Evolutionary conservation across 2,329 filamentous ascomycete species (phyloP), one percentile per base, ranked within the genome.

Genomic region (Colletotrichum liriopes): DNA sequence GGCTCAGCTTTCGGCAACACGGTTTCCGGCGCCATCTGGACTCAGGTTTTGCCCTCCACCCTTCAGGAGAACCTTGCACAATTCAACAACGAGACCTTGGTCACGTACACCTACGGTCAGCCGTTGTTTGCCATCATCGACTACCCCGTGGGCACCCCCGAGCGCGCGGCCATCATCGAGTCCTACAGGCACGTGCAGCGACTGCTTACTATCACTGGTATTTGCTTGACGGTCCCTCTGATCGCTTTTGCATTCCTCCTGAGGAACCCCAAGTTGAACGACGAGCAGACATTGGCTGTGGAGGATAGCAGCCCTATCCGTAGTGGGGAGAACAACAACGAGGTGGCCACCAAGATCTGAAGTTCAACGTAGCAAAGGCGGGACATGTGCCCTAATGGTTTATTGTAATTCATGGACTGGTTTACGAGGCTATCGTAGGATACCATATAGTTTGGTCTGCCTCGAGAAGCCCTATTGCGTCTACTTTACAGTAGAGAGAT

Each of bases 11-110:
- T 92, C 1, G 90, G 90, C 29, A 88, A 88, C 77, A 85, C 88
- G 20, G 86, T 92, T 35, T 90, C 90, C 0, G 90, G 90, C 18
- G 88, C 89, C 26, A 86, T 92, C 73, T 92, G 90, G 90, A 88
- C 87, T 0, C 89, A 92, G 76, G 81, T 86, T 2, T 82, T 92
- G 55, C 89, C 87, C 1, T 68, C 72, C 0, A 77, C 84, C 51
- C 84, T 92, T 3, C 75, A 76, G 7, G 65, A 76, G 3, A 67
- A 75, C 65, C 61, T 78, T 2, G 61, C 61, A 0, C 37, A 45
- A 1, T 77, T 83, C 45, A 80, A 79, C 77, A 84, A 86, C 77
- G 74, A 77, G 3, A 85, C 83, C 0, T 76, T 86, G 0, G 83
- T 82, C 0, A 73, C 75, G 0, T 47, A 74, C 2, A 78, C 80